Evolutionary conservation across 129 eudicot species (phyloP).

Genomic region (Chrysanthemum seticuspe): DNA sequence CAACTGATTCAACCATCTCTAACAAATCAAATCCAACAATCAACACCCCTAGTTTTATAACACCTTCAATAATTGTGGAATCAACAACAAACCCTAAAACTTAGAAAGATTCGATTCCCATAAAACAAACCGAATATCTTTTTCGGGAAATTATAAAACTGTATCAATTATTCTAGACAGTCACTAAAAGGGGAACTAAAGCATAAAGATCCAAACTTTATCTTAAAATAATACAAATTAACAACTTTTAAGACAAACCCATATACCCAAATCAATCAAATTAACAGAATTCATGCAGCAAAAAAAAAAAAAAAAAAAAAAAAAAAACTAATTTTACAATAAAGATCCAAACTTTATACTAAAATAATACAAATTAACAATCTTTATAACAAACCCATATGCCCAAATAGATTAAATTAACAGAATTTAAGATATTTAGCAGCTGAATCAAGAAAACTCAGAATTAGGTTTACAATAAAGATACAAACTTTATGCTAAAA

Average conservation of each 20-base stretch:
- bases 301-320: not conserved
- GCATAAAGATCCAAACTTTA: conserved; percentile 49
- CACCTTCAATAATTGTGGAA: conserved; percentile 21
- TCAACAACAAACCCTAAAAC: conserved; percentile 4
- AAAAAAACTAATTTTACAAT: not conserved
- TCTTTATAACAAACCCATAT: conserved; percentile 11
- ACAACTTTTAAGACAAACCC: conserved; percentile 23
- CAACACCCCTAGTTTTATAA: not conserved
- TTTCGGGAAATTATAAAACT: conserved; percentile 19
- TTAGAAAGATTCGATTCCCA: conserved; percentile 21
- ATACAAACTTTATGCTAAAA: conserved; percentile 43
- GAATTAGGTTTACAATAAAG: conserved; percentile 19
- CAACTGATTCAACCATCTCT: conserved; percentile 68
- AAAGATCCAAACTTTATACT: not conserved
- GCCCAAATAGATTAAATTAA: conserved; percentile 21
- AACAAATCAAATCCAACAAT: not conserved
- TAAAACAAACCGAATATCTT: conserved; percentile 17
- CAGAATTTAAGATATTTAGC: too few relatives aligned
- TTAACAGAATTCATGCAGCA: not conserved
- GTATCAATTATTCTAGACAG: conserved; percentile 37
- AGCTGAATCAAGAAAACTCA: not conserved
- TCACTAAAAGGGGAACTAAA: conserved; percentile 23
- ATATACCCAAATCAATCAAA: conserved; percentile 24
- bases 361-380: too few relatives aligned
- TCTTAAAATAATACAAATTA: conserved; percentile 30